Base-by-base conservation (phyloP, 257 asterid genomes). In the Penstemon davidsonii region DNA sequence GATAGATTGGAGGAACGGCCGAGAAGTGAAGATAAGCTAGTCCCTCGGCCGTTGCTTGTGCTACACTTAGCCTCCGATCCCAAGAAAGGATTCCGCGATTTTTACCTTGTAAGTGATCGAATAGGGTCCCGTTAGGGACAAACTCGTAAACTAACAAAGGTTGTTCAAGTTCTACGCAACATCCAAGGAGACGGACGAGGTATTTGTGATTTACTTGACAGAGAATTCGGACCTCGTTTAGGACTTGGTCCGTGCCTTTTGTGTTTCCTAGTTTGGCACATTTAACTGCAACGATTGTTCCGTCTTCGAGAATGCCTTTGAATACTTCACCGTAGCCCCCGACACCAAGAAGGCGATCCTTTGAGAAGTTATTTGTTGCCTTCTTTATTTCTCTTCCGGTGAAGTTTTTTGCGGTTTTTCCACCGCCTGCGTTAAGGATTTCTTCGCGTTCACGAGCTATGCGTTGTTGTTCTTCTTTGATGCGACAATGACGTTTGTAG, bases 311-410 rank as follows among this genome's bases (percentile, higher is more conserved):
- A 7, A 78, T 11, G 69, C 97, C 98, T 45, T 77, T 79, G 84
- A 75, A 90, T 6, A 92, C 98, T 63, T 92, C 97, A 7, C 98
- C 98, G 43, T 82, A 92, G 38, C 98, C 98, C 0, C 98, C 98
- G 0, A 73, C 62, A 4, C 98, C 98, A n/a, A 92, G 97, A 40
- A 90, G 92, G 40, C 86, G 83, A 66, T 92, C 98, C 51, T 64
- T 76, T 50, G 91, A 80, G 67, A 92, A 92, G 86, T 78, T 79
- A 69, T 82, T 82, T 6, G 98, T 92, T 2, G 98, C 98, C 69
- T 80, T 86, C 73, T 88, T 90, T 8, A 92, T 78, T 66, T 92
- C 89, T 72, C 78, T 87, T 2, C 98, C 96, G 3, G 83, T 78
- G 78, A 89, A 92, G 33, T 85, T 49, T 62, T 87, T 89, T 0